These are phyloP conservation scores for maize (Zea mays) DNA, from an alignment of 176 grass and related monocot genomes.

Conservation along the genomic window Zm-B73-REFERENCE-NAM-5.0 NC_050100.1:53566501-53567000, in stretches of 20 bases:
- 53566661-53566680: slow-evolving; percentile 76
- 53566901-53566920: slow-evolving; percentile 86
- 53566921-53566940: slow-evolving; percentile 90
- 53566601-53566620: slow-evolving; percentile 78
- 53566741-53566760: slow-evolving; percentile 91
- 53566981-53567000: not conserved
- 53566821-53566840: slow-evolving; percentile 63
- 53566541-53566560: slow-evolving; percentile 83
- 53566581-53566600: slow-evolving; percentile 87
- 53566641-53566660: slow-evolving; percentile 77
- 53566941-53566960: slow-evolving; percentile 52
- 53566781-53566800: slow-evolving; percentile 54
- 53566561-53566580: slow-evolving; percentile 77
- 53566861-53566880: slow-evolving; percentile 92
- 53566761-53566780: slow-evolving; percentile 80
- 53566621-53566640: slow-evolving; percentile 81
- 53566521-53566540: slow-evolving; percentile 93
- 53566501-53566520: slow-evolving; percentile 67
- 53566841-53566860: slow-evolving; percentile 74
- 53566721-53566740: slow-evolving; percentile 75
- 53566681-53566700: slow-evolving; percentile 90
- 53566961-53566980: not conserved
- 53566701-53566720: slow-evolving; percentile 79
- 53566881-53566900: slow-evolving; percentile 80
- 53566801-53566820: slow-evolving; percentile 82